A percentile compares a stretch with the other conserved stretches of the same genome.
Conservation (phyloP, 1,139 yeast species). For the Blastobotrys raffinosifermentans region DNA sequence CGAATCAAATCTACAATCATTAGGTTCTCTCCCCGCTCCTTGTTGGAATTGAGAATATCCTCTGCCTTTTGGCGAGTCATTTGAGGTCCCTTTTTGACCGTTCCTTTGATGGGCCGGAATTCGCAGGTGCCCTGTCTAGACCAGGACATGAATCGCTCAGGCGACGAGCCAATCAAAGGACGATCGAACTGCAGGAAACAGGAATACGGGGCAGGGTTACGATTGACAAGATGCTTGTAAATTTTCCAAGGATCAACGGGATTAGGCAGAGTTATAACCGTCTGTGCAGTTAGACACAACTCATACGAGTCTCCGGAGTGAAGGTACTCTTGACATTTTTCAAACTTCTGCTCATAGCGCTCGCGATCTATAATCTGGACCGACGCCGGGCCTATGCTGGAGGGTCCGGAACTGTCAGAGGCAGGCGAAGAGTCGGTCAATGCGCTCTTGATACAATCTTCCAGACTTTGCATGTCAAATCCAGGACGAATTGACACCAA, state of each 20-base stretch:
- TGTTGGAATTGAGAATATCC: constrained; percentile 67
- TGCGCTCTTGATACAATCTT: constrained; percentile 63
- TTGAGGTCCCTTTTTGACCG: constrained; percentile 59
- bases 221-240: constrained; percentile 61
- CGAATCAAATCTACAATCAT: constrained; percentile 97
- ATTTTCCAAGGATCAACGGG: constrained; percentile 61
- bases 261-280: constrained; percentile 44
- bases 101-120: constrained; percentile 92
- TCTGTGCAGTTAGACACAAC: constrained; percentile 79
- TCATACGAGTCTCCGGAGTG: constrained; percentile 90
- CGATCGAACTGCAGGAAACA: constrained; percentile 67
- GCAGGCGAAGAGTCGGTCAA: constrained; percentile 38
- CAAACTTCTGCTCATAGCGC: constrained; percentile 51
- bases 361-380: constrained; percentile 51
- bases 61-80: constrained; percentile 51
- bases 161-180: constrained; percentile 77
- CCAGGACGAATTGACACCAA: constrained; percentile 1
- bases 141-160: constrained; percentile 91
- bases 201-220: constrained; percentile 92
- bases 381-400: constrained; percentile 27
- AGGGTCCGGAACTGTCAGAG: constrained; percentile 12
- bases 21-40: constrained; percentile 90
- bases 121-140: constrained; percentile 51
- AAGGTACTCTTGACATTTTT: constrained; percentile 60
- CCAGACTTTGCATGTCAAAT: constrained; percentile 45